phyloP scores from a whole-genome alignment of 306 rosid genomes.

The Vicia villosa region DNA sequence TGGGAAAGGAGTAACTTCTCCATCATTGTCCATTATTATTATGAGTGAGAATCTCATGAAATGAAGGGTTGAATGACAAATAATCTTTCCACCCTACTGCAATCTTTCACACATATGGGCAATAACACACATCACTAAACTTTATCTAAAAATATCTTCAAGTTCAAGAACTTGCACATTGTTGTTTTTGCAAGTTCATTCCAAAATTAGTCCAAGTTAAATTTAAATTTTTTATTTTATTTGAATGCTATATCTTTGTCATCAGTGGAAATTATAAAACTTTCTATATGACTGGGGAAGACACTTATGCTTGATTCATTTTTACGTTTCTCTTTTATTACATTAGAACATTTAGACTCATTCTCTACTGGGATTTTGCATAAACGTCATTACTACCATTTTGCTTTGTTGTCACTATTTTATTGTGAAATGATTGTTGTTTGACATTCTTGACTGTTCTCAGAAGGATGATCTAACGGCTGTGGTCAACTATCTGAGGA shows the following conservation, averaged over 20 bases:
- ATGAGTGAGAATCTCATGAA: neutral
- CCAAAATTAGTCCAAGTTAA: conserved; percentile 13
- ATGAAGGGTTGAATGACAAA: conserved; percentile 5
- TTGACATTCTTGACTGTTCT: conserved; percentile 41
- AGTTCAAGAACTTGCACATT: conserved; percentile 27
- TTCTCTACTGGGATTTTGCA: conserved; percentile 18
- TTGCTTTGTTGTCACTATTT: conserved; percentile 28
- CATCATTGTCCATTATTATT: neutral
- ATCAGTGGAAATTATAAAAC: conserved; percentile 16
- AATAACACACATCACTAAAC: conserved; percentile 11
- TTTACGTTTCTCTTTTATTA: conserved; percentile 10
- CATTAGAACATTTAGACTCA: conserved; percentile 3
- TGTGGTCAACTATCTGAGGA: conserved; percentile 84
- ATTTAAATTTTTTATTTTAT: too few species aligned
- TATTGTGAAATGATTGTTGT: conserved; percentile 34
- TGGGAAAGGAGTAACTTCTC: neutral
- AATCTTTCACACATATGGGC: conserved; percentile 11
- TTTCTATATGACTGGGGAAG: neutral
- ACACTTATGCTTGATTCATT: neutral
- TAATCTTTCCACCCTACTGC: conserved; percentile 15
- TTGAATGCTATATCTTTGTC: neutral
- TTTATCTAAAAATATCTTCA: conserved; percentile 19
- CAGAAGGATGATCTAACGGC: conserved; percentile 92
- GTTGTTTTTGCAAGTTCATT: neutral
- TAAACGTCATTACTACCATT: neutral